Evolutionary conservation across 345 rosid species (phyloP).

Genomic region (Aegle marmelos): DNA sequence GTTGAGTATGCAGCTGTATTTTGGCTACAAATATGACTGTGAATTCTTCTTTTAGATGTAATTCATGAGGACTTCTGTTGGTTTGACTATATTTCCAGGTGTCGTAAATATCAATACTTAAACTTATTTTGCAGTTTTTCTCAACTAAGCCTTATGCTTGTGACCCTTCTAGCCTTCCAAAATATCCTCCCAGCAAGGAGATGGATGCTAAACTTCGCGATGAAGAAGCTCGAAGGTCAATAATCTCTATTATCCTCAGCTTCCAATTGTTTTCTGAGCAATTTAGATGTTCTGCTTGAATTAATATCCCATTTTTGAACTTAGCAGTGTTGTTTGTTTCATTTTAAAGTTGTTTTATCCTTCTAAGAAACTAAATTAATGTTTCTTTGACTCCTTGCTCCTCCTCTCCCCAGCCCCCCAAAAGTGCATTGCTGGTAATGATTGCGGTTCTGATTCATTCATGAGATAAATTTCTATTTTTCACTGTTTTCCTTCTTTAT

Average conservation of each 20-base stretch:
- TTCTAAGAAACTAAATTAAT: not conserved
- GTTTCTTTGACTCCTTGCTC: not conserved
- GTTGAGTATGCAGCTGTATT: not conserved
- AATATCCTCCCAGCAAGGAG: constrained; percentile 82
- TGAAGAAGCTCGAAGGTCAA: constrained; percentile 83
- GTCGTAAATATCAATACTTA: constrained; percentile 2
- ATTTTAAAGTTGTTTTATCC: not conserved
- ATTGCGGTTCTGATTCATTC: not conserved
- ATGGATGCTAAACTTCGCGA: constrained; percentile 79
- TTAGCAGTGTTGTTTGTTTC: not conserved
- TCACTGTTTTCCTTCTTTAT: not conserved
- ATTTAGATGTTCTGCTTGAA: not conserved
- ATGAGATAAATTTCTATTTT: not conserved
- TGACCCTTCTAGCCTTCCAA: constrained; percentile 79
- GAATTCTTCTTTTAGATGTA: not conserved
- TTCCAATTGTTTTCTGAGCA: not conserved
- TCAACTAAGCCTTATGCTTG: constrained; percentile 66
- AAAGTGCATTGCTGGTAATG: not conserved
- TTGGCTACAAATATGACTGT: not conserved
- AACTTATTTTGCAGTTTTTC: constrained; percentile 58
- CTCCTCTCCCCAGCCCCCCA: no score
- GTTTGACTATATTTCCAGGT: not conserved
- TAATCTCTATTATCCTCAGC: not conserved
- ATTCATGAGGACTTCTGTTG: not conserved
- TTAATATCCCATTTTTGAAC: not conserved